Evolutionary conservation across 1,284 basidiomycete species (phyloP).

Genomic region (Cutaneotrichosporon sp.): DNA sequence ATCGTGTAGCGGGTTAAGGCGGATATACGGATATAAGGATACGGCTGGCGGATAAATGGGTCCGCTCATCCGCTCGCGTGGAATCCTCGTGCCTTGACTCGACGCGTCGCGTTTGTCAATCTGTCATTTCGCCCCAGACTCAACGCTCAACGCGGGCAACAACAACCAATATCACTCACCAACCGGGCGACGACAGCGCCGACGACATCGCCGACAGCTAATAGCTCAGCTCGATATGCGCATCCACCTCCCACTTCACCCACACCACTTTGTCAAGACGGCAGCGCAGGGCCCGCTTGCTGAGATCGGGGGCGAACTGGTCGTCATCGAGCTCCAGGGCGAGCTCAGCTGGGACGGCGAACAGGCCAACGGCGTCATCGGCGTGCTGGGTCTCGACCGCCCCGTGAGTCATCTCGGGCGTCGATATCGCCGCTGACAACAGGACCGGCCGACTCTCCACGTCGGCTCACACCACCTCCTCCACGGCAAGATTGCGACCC

Average conservation of each 20-base stretch:
- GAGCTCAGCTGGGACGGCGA: constrained; percentile 56
- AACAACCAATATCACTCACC: background rate
- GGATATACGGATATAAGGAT: too few relatives aligned
- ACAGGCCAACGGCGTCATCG: constrained; percentile 37
- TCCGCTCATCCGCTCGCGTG: too few relatives aligned
- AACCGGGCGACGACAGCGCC: too few relatives aligned
- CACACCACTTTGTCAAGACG: constrained; percentile 26
- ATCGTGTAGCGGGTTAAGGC: too few relatives aligned
- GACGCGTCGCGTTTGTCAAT: background rate
- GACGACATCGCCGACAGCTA: too few relatives aligned
- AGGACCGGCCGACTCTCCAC: constrained; percentile 71
- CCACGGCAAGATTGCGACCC: constrained; percentile 72
- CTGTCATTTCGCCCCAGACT: background rate
- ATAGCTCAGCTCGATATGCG: too few relatives aligned
- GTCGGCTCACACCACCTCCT: constrained; percentile 78
- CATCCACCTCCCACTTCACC: constrained; percentile 45
- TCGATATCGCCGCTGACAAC: constrained; percentile 11
- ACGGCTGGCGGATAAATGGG: too few relatives aligned
- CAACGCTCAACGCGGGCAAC: background rate
- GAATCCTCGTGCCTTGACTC: background rate
- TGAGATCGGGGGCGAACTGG: constrained; percentile 42
- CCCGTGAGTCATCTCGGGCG: constrained; percentile 35
- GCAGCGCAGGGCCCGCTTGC: constrained; percentile 32
- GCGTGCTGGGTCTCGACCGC: constrained; percentile 43
- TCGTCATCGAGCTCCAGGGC: constrained; percentile 46